These are phyloP conservation scores for Nitzschia sp. DNA, from an alignment of 108 stramenopile genomes.

Conservation along the genomic window DNA sequence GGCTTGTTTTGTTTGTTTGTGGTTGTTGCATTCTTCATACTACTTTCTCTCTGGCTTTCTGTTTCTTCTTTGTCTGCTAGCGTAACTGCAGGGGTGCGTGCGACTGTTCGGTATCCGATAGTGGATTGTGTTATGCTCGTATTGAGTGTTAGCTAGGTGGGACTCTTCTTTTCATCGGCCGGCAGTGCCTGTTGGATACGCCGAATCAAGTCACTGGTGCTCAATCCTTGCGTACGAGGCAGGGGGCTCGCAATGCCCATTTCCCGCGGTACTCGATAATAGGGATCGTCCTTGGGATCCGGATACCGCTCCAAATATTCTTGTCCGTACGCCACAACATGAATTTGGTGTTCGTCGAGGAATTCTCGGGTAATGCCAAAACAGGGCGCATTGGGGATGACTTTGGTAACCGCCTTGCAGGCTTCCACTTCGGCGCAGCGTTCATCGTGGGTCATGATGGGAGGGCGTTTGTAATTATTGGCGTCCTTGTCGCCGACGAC, in stretches of 20 bases:
- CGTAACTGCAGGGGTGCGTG: no score
- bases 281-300: slow-evolving; percentile 86
- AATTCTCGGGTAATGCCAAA: slow-evolving; percentile 86
- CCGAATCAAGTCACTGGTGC: slow-evolving; percentile 83
- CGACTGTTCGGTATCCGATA: no score
- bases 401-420: slow-evolving; percentile 90
- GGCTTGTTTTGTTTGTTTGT: no score
- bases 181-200: slow-evolving; percentile 71
- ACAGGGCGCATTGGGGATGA: slow-evolving; percentile 87
- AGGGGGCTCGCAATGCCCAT: slow-evolving; percentile 84
- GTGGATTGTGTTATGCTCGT: no score
- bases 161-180: slow-evolving; percentile 63
- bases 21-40: no score
- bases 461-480: slow-evolving; percentile 83
- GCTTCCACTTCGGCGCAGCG: slow-evolving; percentile 91
- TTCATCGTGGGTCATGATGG: slow-evolving; percentile 86
- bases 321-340: slow-evolving; percentile 86
- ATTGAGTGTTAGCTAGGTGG: slow-evolving; percentile 27
- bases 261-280: slow-evolving; percentile 74
- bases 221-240: slow-evolving; percentile 75
- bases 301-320: slow-evolving; percentile 88
- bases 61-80: no score
- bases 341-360: slow-evolving; percentile 88
- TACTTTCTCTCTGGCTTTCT: no score
- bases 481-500: slow-evolving; percentile 90